Evolutionary conservation across 1,139 yeast genomes (phyloP).

Genomic region (Kodamaea anthophila): DNA sequence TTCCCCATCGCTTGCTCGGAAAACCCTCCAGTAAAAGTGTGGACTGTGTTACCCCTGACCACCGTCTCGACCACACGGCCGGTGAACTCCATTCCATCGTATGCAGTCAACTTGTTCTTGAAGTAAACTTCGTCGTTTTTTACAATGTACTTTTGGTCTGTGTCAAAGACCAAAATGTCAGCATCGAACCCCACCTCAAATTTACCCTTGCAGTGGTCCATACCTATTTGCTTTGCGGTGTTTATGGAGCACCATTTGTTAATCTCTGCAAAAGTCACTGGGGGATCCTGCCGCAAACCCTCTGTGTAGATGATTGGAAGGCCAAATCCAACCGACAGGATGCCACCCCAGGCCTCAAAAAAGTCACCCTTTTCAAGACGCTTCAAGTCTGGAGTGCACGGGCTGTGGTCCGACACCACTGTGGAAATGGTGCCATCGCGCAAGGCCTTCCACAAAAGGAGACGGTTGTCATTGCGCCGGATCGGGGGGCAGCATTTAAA

Average conservation of each 20-base stretch:
- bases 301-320: conserved; percentile 75
- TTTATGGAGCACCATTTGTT: conserved; percentile 74
- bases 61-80: conserved; percentile 78
- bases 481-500: conserved; percentile 96
- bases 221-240: conserved; percentile 82
- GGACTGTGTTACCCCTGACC: conserved; percentile 68
- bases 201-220: conserved; percentile 65
- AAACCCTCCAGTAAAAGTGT: conserved; percentile 52
- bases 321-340: conserved; percentile 87
- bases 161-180: conserved; percentile 78
- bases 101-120: conserved; percentile 85
- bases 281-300: conserved; percentile 50
- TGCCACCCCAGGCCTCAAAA: conserved; percentile 96
- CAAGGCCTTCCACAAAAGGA: conserved; percentile 72
- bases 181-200: conserved; percentile 76
- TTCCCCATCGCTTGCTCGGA: conserved; percentile 51
- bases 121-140: conserved; percentile 58
- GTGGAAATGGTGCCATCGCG: conserved; percentile 63
- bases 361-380: conserved; percentile 80
- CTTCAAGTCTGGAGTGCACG: conserved; percentile 88
- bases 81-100: conserved; percentile 58
- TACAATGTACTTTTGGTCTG: conserved; percentile 48
- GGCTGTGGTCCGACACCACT: conserved; percentile 92
- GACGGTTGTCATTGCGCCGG: conserved; percentile 64
- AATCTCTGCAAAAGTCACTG: conserved; percentile 55